A percentile compares a stretch with the other conserved stretches of the same genome.
These are phyloP conservation scores for Picea mariana DNA, from an alignment of 83 land plant species.

Conservation along the genomic window DNA sequence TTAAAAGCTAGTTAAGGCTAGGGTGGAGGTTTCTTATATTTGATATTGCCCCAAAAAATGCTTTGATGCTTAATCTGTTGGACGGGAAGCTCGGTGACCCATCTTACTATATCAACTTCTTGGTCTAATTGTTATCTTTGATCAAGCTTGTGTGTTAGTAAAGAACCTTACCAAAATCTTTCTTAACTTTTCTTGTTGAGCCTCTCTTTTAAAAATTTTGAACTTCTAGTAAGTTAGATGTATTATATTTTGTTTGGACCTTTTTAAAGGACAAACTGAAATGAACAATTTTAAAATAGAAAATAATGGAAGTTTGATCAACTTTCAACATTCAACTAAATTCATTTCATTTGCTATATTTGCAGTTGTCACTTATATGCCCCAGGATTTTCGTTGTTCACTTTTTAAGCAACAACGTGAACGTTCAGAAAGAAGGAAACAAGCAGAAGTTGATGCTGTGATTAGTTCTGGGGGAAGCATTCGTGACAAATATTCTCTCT, in stretches of 20 bases:
- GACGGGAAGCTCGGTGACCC: not conserved
- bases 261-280: not conserved
- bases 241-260: not conserved
- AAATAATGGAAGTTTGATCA: not conserved
- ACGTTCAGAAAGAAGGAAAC: conserved; percentile 88
- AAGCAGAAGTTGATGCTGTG: conserved; percentile 82
- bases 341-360: conserved; percentile 15
- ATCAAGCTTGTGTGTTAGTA: not conserved
- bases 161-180: not conserved
- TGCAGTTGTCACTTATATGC: conserved; percentile 96
- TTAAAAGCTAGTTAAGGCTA: not conserved
- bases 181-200: not conserved
- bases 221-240: not conserved
- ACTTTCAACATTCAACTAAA: not conserved
- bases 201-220: not conserved
- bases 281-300: not conserved
- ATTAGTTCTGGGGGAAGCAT: conserved; percentile 86
- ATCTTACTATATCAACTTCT: not conserved
- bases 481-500: conserved; percentile 80
- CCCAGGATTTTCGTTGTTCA: conserved; percentile 93
- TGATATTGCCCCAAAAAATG: not conserved
- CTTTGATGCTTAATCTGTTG: not conserved
- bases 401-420: conserved; percentile 89
- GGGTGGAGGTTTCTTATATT: not conserved
- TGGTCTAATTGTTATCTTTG: not conserved